Evolutionary conservation across 768 basidiomycete genomes (phyloP).

Genomic region (Cytidiella melzeri): DNA sequence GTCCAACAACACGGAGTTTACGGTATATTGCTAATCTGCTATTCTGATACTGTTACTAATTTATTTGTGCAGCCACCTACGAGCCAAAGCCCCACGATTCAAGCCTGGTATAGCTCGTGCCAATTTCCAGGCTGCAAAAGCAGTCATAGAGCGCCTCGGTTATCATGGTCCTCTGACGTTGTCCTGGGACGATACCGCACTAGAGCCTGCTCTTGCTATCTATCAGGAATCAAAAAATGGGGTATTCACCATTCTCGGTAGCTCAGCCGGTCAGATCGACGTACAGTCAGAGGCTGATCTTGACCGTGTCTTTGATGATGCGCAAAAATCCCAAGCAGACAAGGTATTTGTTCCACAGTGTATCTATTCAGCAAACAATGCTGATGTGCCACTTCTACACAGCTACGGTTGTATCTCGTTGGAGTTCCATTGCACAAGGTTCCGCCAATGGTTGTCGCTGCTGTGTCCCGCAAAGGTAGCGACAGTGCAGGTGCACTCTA

Average conservation of each 20-base stretch:
- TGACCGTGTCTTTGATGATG: too few relatives aligned
- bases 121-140: neutral
- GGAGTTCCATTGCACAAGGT: too few relatives aligned
- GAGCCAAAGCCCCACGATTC: neutral
- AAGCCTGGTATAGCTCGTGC: neutral
- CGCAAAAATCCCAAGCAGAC: too few relatives aligned
- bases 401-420: neutral
- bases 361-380: too few relatives aligned
- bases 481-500: too few relatives aligned
- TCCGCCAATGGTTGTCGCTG: too few relatives aligned
- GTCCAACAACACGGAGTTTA: neutral
- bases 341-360: too few relatives aligned
- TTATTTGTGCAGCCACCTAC: neutral
- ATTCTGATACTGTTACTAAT: neutral
- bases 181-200: constrained; percentile 32
- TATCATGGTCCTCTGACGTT: constrained; percentile 25
- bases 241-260: constrained; percentile 18
- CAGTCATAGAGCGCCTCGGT: constrained; percentile 1
- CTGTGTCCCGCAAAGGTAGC: too few relatives aligned
- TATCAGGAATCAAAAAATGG: constrained; percentile 24
- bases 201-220: constrained; percentile 17
- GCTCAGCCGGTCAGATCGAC: constrained; percentile 19
- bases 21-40: neutral
- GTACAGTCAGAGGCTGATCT: too few relatives aligned
- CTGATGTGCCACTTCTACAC: neutral